phyloP scores from a whole-genome alignment of 805 yeast species.

The Candida namnaoensis region DNA sequence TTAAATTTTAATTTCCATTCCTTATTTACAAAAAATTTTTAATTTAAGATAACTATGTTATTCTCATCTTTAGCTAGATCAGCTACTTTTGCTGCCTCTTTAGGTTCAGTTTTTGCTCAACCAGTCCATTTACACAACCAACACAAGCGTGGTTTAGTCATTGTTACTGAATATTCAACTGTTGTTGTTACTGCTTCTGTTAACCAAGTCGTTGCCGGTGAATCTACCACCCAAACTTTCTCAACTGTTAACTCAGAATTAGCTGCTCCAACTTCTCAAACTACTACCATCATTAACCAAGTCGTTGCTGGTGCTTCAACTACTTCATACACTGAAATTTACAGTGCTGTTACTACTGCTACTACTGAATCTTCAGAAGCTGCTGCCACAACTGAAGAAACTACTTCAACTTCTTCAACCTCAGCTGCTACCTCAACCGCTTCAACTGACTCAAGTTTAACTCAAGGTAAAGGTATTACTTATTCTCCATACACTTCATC shows the following conservation, averaged over 20 bases:
- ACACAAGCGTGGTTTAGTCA: conserved; percentile 48
- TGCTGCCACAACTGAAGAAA: conserved; percentile 15
- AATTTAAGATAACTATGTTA: conserved; percentile 38
- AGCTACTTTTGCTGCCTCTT: conserved; percentile 30
- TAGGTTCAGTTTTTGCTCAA: conserved; percentile 45
- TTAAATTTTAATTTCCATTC: neutral
- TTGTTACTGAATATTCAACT: conserved; percentile 38
- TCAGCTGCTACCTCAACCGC: conserved; percentile 21
- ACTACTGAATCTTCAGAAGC: conserved; percentile 5
- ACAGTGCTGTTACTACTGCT: conserved; percentile 22
- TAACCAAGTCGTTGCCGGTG: conserved; percentile 24
- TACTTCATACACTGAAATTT: conserved; percentile 12
- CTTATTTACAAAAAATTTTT: too few relatives aligned
- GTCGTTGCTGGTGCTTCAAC: conserved; percentile 23
- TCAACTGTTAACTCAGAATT: conserved; percentile 18
- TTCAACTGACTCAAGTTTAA: conserved; percentile 20
- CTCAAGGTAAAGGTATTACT: conserved; percentile 60
- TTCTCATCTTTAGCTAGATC: conserved; percentile 33
- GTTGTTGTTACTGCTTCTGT: conserved; percentile 38
- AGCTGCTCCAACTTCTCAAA: conserved; percentile 16
- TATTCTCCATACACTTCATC: conserved; percentile 69
- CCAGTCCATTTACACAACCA: conserved; percentile 57
- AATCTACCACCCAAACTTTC: conserved; percentile 15
- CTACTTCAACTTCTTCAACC: conserved; percentile 16
- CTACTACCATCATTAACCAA: conserved; percentile 15